Evolutionary conservation across 805 yeast species (phyloP), one percentile per base, ranked within the genome.

Genomic region (Aciculoconidium aculeatum): DNA sequence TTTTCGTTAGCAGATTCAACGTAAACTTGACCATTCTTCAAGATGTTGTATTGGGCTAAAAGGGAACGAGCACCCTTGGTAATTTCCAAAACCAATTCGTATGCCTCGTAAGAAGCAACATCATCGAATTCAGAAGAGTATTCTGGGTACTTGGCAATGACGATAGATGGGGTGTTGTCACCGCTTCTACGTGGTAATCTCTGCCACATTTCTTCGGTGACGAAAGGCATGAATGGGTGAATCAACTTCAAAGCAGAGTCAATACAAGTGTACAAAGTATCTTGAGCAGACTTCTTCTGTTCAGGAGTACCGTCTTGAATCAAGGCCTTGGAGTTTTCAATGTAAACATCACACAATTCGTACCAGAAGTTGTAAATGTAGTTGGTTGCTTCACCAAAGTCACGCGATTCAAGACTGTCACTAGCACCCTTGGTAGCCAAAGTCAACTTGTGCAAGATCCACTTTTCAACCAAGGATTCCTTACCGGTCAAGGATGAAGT

Each of bases 121-220:
- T 88, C 77, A 53, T 75, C 77, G 39, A 75, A 83, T 31, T 72
- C 74, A 31, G 63, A 46, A 30, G 65, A 64, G 57, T 66, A 80
- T 32, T 59, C 72, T 34, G 98, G 98, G 67, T 77, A 92, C 28
- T 67, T 45, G 23, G 96, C 94, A 52, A 75, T 75, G 29, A 77
- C 78, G 55, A 92, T 86, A 12, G 96, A 72, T 29, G 58, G 65
- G 15, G 86, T 67, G 13, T 61, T 60, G 47, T 84, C 96, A 31
- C 77, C 64, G 6, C 75, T 71, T 54, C 96, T 78, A 51, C 82
- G 80, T 47, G 97, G 97, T 51, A 92, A 67, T 63, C 97, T 84
- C 68, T 92, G 98, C 96, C 96, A 92, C 84, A 92, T 76, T 70
- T 92, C 98, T 63, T 92, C 98, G 27, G 97, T 80, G 44, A 92